Percentiles rank a stretch among this genome's conserved stretches.
These are phyloP conservation scores for Filobasidium wieringae DNA, from an alignment of 768 basidiomycete species.

Conservation along the genomic window DNA sequence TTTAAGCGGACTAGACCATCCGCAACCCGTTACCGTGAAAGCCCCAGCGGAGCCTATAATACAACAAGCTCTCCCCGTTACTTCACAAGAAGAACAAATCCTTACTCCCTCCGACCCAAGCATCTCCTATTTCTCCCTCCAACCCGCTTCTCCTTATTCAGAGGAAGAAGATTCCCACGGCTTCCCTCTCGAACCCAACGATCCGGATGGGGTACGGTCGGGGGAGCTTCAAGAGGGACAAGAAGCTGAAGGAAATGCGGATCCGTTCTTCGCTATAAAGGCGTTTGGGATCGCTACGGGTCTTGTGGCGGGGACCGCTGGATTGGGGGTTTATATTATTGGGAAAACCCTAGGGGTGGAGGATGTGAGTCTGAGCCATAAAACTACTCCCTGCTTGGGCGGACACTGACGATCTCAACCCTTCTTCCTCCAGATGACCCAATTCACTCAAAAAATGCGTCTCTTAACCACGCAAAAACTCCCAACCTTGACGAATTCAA, in stretches of 20 bases:
- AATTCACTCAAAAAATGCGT: neutral
- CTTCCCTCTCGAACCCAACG: neutral
- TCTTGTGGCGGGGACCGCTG: neutral
- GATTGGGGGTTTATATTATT: neutral
- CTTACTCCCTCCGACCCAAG: no score
- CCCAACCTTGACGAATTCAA: no score
- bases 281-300: neutral
- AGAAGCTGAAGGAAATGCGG: neutral
- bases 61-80: no score
- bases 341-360: neutral
- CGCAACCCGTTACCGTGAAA: no score
- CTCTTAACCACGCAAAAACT: neutral
- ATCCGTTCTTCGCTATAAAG: neutral
- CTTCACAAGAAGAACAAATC: no score
- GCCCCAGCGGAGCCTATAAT: no score
- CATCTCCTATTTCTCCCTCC: neutral
- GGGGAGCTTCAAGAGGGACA: neutral
- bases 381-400: no score
- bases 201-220: neutral
- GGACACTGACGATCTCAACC: no score
- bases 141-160: neutral
- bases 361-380: neutral
- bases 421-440: no score
- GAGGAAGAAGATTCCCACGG: neutral
- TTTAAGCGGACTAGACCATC: no score